Conservation (phyloP, 768 basidiomycete genomes). For the Suillus sp. region DNA sequence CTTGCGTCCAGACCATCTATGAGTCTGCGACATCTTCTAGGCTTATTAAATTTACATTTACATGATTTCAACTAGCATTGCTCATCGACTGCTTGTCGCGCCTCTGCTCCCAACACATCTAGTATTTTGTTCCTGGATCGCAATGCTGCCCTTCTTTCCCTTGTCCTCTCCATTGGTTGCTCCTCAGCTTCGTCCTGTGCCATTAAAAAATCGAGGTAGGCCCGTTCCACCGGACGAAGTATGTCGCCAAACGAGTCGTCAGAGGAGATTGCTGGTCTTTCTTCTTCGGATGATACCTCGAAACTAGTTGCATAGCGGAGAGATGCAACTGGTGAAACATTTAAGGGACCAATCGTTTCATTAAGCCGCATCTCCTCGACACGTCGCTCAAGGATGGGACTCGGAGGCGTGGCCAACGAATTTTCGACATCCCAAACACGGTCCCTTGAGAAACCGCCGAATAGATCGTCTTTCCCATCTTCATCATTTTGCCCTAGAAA, state of each 20-base stretch:
- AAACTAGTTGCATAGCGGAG: background rate
- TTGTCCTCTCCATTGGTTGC: background rate
- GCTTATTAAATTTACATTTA: background rate
- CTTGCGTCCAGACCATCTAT: background rate
- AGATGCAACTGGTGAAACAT: background rate
- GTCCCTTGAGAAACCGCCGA: too few species aligned
- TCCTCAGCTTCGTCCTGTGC: slow-evolving; percentile 4
- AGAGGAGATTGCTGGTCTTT: background rate
- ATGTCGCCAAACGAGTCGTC: background rate
- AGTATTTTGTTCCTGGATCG: slow-evolving; percentile 16
- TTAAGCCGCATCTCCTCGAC: background rate
- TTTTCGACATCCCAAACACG: slow-evolving; percentile 21
- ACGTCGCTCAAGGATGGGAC: slow-evolving; percentile 2
- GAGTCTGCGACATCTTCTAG: too few species aligned
- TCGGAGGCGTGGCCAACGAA: slow-evolving; percentile 15
- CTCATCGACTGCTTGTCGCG: slow-evolving; percentile 8
- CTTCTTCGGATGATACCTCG: background rate
- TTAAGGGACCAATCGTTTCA: slow-evolving; percentile 1
- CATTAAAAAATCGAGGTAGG: slow-evolving; percentile 4
- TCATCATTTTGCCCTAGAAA: slow-evolving; percentile 2
- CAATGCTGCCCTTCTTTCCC: slow-evolving; percentile 8
- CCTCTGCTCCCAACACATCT: slow-evolving; percentile 16
- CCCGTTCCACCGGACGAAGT: slow-evolving; percentile 3
- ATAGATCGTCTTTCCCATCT: background rate
- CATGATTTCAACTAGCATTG: background rate